These are phyloP conservation scores for Trichoderma aggressivum DNA, from an alignment of 2,329 filamentous ascomycete species.

Conservation along the genomic window DNA sequence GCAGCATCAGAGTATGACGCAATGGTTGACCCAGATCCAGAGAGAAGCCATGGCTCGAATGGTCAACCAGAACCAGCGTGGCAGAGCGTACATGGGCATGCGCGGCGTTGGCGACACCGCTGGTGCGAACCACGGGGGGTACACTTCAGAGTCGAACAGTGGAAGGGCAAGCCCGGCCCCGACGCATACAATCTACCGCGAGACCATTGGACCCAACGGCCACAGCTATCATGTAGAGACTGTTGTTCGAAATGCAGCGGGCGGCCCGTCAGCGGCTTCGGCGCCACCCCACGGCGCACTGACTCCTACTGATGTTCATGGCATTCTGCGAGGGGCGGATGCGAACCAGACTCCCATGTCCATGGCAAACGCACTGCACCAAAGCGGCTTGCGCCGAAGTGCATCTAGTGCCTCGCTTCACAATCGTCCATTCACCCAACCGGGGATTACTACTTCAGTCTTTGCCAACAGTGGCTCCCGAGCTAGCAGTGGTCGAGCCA, in stretches of 20 bases:
- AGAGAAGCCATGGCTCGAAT: conserved; percentile 43
- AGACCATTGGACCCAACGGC: conserved; percentile 33
- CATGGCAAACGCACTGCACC: conserved; percentile 49
- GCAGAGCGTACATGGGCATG: conserved; percentile 39
- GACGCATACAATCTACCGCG: conserved; percentile 33
- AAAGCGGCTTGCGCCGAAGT: conserved; percentile 50
- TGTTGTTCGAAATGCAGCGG: background rate
- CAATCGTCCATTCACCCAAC: conserved; percentile 32
- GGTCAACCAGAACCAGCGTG: conserved; percentile 43
- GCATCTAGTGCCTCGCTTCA: conserved; percentile 45
- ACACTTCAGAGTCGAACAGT: conserved; percentile 23
- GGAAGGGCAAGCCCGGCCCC: conserved; percentile 26
- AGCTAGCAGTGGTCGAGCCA: conserved; percentile 45
- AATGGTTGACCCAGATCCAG: conserved; percentile 47
- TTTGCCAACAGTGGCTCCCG: conserved; percentile 36
- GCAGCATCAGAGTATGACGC: conserved; percentile 43
- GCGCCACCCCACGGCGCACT: conserved; percentile 29
- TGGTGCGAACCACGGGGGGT: conserved; percentile 21
- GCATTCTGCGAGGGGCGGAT: conserved; percentile 45
- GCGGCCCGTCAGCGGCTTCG: background rate
- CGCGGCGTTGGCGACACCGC: conserved; percentile 39
- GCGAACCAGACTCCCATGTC: conserved; percentile 44
- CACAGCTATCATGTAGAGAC: conserved; percentile 37
- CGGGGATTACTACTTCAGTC: conserved; percentile 43
- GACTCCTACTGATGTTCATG: conserved; percentile 44